Percentiles rank a stretch among this genome's conserved stretches.
Evolutionary conservation across 75 land plant species (phyloP).

Genomic region (Pinus taeda): DNA sequence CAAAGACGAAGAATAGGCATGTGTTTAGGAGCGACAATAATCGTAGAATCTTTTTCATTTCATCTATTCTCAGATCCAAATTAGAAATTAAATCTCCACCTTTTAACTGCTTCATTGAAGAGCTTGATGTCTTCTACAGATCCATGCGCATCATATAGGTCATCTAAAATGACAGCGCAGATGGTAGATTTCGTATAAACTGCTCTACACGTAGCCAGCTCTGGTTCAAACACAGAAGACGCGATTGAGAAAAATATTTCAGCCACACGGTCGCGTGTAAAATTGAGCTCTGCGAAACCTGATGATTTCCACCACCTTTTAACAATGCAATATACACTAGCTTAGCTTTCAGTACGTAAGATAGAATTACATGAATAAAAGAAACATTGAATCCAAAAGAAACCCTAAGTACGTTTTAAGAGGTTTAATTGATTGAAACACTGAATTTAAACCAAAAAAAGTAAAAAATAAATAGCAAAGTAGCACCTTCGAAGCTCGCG

Average conservation of each 20-base stretch:
- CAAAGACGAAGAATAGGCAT: no score
- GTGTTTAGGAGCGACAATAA: neutral
- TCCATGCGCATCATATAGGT: constrained; percentile 12
- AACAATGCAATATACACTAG: neutral
- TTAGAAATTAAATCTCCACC: neutral
- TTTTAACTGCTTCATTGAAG: constrained; percentile 6
- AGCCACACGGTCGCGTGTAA: neutral
- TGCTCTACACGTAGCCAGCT: constrained; percentile 4
- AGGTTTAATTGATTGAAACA: no score
- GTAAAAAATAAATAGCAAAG: no score
- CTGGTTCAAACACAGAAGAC: constrained; percentile 15
- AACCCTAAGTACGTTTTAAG: no score
- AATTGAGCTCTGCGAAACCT: neutral
- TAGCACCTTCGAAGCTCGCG: neutral
- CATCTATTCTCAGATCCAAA: no score
- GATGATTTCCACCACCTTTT: constrained; percentile 16
- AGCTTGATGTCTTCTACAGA: constrained; percentile 6
- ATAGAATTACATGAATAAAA: neutral
- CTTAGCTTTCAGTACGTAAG: neutral
- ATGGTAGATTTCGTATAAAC: constrained; percentile 14
- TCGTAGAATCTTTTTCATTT: neutral
- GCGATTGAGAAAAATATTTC: constrained; percentile 16
- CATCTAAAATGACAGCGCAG: constrained; percentile 5
- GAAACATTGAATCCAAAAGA: no score
- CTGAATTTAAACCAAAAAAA: no score